Conservation (phyloP, 2,329 filamentous ascomycete species). For the Colletotrichum euphorbiae region DNA sequence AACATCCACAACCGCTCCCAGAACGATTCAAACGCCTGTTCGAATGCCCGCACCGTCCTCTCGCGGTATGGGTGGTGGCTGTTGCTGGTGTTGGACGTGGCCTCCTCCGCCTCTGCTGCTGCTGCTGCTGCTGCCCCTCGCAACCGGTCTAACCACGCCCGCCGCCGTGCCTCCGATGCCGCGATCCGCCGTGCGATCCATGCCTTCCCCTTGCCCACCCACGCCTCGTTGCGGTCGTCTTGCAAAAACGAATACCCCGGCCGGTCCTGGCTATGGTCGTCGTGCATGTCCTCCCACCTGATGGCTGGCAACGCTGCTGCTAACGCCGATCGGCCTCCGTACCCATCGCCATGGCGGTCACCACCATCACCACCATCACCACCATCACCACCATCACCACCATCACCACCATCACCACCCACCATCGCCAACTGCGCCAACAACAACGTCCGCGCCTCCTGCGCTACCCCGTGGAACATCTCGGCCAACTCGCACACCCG, state of each 20-base stretch:
- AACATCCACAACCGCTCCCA: conserved; percentile 33
- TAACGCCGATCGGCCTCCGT: no score
- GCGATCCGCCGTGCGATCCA: conserved; percentile 1
- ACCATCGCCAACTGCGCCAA: conserved; percentile 15
- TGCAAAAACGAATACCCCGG: conserved; percentile 21
- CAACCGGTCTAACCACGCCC: no score
- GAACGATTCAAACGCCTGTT: no score
- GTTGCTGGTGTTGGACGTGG: no score
- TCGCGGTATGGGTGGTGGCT: no score
- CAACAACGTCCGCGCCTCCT: conserved; percentile 8
- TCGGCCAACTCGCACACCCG: neutral
- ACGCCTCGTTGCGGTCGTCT: conserved; percentile 25
- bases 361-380: no score
- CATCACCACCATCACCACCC: no score
- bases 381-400: no score
- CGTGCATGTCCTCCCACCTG: no score
- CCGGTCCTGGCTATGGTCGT: conserved; percentile 23
- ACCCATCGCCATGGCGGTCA: no score
- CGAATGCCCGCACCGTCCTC: conserved; percentile 13
- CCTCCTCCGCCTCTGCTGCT: neutral
- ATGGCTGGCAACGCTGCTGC: no score
- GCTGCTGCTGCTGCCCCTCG: neutral
- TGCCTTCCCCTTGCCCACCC: neutral
- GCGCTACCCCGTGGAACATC: conserved; percentile 9
- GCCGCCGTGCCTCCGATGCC: neutral